Base-by-base conservation (phyloP, 345 rosid genomes). In the Citrus medica region DNA sequence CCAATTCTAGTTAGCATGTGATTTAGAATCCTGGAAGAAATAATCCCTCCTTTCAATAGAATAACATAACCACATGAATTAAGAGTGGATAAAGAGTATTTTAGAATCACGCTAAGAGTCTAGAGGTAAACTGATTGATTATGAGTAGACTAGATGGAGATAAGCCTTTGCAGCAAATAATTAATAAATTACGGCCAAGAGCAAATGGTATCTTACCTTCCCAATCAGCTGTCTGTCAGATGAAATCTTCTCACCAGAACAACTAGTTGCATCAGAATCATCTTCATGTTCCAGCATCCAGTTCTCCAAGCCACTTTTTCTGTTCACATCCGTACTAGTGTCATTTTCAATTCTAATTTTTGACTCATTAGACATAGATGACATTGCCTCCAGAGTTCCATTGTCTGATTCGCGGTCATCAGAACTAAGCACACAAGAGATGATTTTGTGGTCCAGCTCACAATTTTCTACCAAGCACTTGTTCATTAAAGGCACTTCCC, bases 201-300 rank as follows among this genome's bases (percentile, higher is more conserved):
- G 46, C 30, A 62, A 35, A 27, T 53, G 12, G 67, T 14, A 38
- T 40, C 74, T 81, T 79, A 84, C 87, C 84, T 79, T 71, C 73
- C 42, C 33, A 16, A 46, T 9, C 21, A 2, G 67, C 6, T 64
- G 79, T 24, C 1, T 63, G 24, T 32, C 30, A 7, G 14, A 28
- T 35, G 65, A 21, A 59, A 68, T 73, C 35, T 76, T 46, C 61
- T 16, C 35, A 4, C 27, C 7, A 9, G 71, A 60, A 71, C 46
- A 64, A 73, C 16, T 35, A 62, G 7, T 60, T 9, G 28, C 8
- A n/a, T 67, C 63, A n/a, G 61, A 46, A 61, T 69, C 77, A 40
- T 74, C 67, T 51, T 28, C 40, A 9, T 17, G 35, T 40, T 70
- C 63, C 69, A 28, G 38, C 38, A 28, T 46, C 51, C 51, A 46